Conservation (phyloP, 2,329 filamentous ascomycete genomes). For the Scytalidium lignicola region DNA sequence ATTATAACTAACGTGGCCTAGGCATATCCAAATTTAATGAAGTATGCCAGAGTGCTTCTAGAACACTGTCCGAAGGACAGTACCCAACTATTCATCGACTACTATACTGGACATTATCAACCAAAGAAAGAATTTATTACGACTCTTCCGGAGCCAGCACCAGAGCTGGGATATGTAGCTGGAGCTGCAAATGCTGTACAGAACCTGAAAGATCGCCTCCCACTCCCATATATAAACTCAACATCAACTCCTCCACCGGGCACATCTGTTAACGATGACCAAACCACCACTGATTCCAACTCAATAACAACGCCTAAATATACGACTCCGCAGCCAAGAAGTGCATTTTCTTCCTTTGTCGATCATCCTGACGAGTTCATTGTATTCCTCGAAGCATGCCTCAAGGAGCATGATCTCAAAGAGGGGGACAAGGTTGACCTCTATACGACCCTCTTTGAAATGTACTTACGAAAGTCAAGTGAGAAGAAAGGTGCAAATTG, state of each 20-base stretch:
- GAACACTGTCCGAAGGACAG: constrained; percentile 79
- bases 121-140: constrained; percentile 58
- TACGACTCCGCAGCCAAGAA: constrained; percentile 73
- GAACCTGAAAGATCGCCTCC: constrained; percentile 77
- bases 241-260: constrained; percentile 51
- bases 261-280: constrained; percentile 48
- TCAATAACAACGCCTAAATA: constrained; percentile 51
- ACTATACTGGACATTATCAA: constrained; percentile 81
- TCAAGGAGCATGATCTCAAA: constrained; percentile 65
- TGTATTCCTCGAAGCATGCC: constrained; percentile 82
- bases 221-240: constrained; percentile 78
- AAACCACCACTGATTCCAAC: constrained; percentile 44
- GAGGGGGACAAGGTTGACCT: constrained; percentile 76
- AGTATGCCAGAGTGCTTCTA: constrained; percentile 86
- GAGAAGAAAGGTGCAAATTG: constrained; percentile 66
- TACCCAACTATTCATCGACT: constrained; percentile 86
- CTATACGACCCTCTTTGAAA: constrained; percentile 94
- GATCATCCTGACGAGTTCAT: constrained; percentile 92
- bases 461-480: constrained; percentile 89
- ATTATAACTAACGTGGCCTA: constrained; percentile 29
- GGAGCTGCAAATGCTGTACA: constrained; percentile 73
- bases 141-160: constrained; percentile 10
- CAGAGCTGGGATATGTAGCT: constrained; percentile 24
- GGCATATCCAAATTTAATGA: constrained; percentile 87
- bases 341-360: constrained; percentile 93